Evolutionary conservation across 257 asterid species (phyloP).

Genomic region (Penstemon newberryi): DNA sequence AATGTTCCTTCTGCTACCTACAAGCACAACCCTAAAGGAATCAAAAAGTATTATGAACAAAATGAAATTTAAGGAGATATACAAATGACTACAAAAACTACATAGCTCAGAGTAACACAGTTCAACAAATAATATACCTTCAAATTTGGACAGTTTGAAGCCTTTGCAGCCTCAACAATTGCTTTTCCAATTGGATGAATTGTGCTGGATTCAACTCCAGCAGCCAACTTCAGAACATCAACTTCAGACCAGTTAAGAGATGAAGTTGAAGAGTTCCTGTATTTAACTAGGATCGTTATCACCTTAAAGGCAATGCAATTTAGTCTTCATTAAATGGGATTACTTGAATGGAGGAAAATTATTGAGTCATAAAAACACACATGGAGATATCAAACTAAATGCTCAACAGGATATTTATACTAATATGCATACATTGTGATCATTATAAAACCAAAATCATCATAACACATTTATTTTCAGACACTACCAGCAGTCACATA

Average conservation of each 20-base stretch:
- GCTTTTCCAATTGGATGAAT: slow-evolving; percentile 99
- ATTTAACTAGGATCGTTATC: slow-evolving; percentile 30
- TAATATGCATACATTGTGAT: slow-evolving; percentile 2
- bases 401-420: not conserved
- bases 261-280: slow-evolving; percentile 57
- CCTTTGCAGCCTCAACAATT: slow-evolving; percentile 82
- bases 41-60: slow-evolving; percentile 15
- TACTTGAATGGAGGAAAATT: slow-evolving; percentile 7
- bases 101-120: slow-evolving; percentile 1
- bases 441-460: not conserved
- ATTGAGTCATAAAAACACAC: slow-evolving; percentile 1
- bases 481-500: slow-evolving; percentile 8
- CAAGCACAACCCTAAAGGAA: slow-evolving; percentile 30
- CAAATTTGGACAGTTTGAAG: slow-evolving; percentile 47
- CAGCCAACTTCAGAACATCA: slow-evolving; percentile 82
- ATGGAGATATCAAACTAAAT: slow-evolving; percentile 10
- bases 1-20: slow-evolving; percentile 86
- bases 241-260: slow-evolving; percentile 66
- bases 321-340: slow-evolving; percentile 12
- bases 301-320: slow-evolving; percentile 24
- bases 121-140: slow-evolving; percentile 49
- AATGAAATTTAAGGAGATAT: not conserved
- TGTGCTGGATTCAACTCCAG: slow-evolving; percentile 94
- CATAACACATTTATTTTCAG: slow-evolving; percentile 6
- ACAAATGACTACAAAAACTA: no score